These are phyloP conservation scores for Heterobasidion irregulare DNA, from an alignment of 1,284 basidiomycete genomes.

Conservation along the genomic window DNA sequence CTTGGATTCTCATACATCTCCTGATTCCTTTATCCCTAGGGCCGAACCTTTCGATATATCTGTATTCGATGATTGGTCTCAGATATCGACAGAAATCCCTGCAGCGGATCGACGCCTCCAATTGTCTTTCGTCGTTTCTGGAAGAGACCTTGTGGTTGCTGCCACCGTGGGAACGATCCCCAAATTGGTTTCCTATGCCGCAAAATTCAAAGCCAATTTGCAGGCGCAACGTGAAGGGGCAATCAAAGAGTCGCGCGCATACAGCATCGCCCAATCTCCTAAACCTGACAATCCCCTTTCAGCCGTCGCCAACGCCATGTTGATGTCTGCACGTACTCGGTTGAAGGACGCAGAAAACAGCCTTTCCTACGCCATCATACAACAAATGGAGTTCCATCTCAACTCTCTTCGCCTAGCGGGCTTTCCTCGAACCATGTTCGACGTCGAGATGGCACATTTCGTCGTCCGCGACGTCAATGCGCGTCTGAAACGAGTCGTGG, in stretches of 20 bases:
- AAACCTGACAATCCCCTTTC: constrained; percentile 73
- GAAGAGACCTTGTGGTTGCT: constrained; percentile 63
- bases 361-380: constrained; percentile 54
- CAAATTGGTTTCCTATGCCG: constrained; percentile 61
- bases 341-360: constrained; percentile 56
- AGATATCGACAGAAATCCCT: constrained; percentile 29
- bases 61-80: constrained; percentile 80
- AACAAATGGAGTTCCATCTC: constrained; percentile 65
- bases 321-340: constrained; percentile 61
- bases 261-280: constrained; percentile 54
- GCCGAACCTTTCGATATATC: constrained; percentile 72
- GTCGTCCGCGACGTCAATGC: constrained; percentile 58
- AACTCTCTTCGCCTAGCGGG: constrained; percentile 56
- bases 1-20: not conserved
- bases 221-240: constrained; percentile 68
- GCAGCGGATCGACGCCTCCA: constrained; percentile 52
- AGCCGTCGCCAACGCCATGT: constrained; percentile 76
- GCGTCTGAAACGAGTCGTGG: constrained; percentile 53
- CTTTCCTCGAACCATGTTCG: constrained; percentile 68
- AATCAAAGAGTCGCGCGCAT: constrained; percentile 64
- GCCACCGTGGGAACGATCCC: constrained; percentile 71
- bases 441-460: constrained; percentile 68
- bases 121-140: constrained; percentile 70
- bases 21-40: constrained; percentile 27
- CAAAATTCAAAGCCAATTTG: constrained; percentile 67